Percentiles rank a stretch among this genome's conserved stretches.
Evolutionary conservation across 768 basidiomycete genomes (phyloP).

Genomic region (Amyloporia xantha): DNA sequence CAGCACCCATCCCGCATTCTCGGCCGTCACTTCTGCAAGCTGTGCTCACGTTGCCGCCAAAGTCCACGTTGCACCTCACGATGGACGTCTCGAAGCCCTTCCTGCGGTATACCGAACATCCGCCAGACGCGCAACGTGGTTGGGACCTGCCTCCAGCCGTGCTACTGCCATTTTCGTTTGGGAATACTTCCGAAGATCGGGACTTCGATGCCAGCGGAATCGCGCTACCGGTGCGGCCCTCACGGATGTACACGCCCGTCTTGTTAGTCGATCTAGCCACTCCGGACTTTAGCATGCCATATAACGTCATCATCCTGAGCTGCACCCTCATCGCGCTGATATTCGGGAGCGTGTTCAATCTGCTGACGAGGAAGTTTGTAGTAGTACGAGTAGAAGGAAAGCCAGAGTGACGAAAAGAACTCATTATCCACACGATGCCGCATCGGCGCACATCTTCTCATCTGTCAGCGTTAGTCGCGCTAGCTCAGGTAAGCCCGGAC

Average conservation of each 20-base stretch:
- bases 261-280: slow-evolving; percentile 93
- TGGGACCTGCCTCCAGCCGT: slow-evolving; percentile 90
- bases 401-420: background rate
- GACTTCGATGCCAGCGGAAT: background rate
- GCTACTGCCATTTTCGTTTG: slow-evolving; percentile 37
- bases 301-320: slow-evolving; percentile 97
- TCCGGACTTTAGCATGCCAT: slow-evolving; percentile 99
- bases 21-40: slow-evolving; percentile 76
- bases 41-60: slow-evolving; percentile 61
- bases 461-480: too few species aligned
- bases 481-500: too few species aligned
- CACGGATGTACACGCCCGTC: slow-evolving; percentile 69
- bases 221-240: slow-evolving; percentile 5
- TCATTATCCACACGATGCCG: too few species aligned
- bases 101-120: slow-evolving; percentile 91
- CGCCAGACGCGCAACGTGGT: slow-evolving; percentile 90
- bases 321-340: slow-evolving; percentile 87
- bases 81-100: slow-evolving; percentile 81
- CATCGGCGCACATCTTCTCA: too few species aligned
- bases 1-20: slow-evolving; percentile 58
- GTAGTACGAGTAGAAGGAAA: slow-evolving; percentile 31
- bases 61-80: slow-evolving; percentile 53
- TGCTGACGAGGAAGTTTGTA: slow-evolving; percentile 77
- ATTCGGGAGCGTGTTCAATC: slow-evolving; percentile 89
- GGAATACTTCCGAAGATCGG: background rate